Base-by-base conservation (phyloP, 176 grass and related monocot species). In the Juncus effusus region DNA sequence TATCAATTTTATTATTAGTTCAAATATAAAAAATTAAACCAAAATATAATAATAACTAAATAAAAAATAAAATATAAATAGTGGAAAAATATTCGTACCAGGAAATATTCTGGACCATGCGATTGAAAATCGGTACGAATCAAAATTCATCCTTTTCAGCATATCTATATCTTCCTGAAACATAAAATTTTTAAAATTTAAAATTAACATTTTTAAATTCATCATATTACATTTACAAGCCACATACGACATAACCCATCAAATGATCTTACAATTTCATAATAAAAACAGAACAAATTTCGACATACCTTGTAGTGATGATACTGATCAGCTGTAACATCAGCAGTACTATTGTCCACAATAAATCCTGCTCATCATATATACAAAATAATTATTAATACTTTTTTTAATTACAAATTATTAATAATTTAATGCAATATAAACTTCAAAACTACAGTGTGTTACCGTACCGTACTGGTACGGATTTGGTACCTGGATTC, bases 61-160 rank as follows among this genome's bases (percentile, higher is more conserved):
- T 38, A 42, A 12, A 50, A 14, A 62, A 39, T 40, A 3, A 59
- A 61, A 12, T 3, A 19, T 14, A 60, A 35, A 38, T 15, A 39
- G n/a, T 2, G 4, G 60, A 47, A 47, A 47, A 47, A 9, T 47
- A 47, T 47, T 47, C 44, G 44, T 47, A 47, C 44, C 44, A 9
- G 44, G 44, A 9, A 86, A 82, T 51, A 86, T 83, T 70, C 83
- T 82, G n/a, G 83, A 86, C 83, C 83, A 86, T n/a, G 83, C 83
- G 68, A 86, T 86, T 58, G 83, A 86, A 70, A 86, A 86, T 16
- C 83, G 68, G 61, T 86, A 86, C 4, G 83, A 77, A 38, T 86
- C 83, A 1, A 86, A 86, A 82, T 86, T 83, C 51, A 86, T 69
- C 47, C 62, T 82, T 68, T 86, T 86, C 69, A 86, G 12, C 44